Evolutionary conservation across 768 basidiomycete genomes (phyloP).

Genomic region (Dentipellis fragilis): DNA sequence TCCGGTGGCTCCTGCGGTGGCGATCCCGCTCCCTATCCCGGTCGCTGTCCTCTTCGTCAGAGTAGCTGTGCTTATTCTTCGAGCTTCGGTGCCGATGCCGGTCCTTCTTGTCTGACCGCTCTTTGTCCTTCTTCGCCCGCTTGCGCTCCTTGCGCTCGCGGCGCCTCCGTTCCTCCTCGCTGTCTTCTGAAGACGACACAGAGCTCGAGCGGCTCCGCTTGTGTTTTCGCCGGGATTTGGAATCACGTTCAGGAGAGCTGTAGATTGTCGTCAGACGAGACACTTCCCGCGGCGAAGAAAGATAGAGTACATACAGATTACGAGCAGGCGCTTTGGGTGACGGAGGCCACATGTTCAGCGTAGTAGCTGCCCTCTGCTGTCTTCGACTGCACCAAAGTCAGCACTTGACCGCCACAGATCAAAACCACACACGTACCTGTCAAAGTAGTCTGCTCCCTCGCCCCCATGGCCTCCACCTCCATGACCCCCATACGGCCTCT

Average conservation of each 20-base stretch:
- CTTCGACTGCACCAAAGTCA: conserved; percentile 45
- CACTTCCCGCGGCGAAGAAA: neutral
- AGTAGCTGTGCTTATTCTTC: conserved; percentile 8
- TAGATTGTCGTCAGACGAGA: neutral
- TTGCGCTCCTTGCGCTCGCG: conserved; percentile 54
- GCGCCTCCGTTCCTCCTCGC: conserved; percentile 50
- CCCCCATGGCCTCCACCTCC: conserved; percentile 21
- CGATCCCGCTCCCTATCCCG: conserved; percentile 9
- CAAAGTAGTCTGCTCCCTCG: conserved; percentile 49
- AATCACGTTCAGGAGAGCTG: conserved; percentile 47
- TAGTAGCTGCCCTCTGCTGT: conserved; percentile 47
- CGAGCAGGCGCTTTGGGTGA: conserved; percentile 67
- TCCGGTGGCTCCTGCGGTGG: conserved; percentile 22
- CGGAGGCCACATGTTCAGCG: conserved; percentile 67
- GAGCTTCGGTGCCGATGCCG: conserved; percentile 19
- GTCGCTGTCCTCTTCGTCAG: conserved; percentile 19
- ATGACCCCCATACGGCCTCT: conserved; percentile 14
- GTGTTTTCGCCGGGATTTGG: conserved; percentile 42
- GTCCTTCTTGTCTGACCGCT: conserved; percentile 31
- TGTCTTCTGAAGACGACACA: conserved; percentile 31
- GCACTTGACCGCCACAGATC: neutral
- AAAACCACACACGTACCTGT: conserved; percentile 40
- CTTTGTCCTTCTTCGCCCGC: conserved; percentile 39
- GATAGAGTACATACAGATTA: conserved; percentile 32
- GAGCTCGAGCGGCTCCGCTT: conserved; percentile 38